Evolutionary conservation across 2,329 filamentous ascomycete genomes (phyloP).

Genomic region (Aureobasidium lini): DNA sequence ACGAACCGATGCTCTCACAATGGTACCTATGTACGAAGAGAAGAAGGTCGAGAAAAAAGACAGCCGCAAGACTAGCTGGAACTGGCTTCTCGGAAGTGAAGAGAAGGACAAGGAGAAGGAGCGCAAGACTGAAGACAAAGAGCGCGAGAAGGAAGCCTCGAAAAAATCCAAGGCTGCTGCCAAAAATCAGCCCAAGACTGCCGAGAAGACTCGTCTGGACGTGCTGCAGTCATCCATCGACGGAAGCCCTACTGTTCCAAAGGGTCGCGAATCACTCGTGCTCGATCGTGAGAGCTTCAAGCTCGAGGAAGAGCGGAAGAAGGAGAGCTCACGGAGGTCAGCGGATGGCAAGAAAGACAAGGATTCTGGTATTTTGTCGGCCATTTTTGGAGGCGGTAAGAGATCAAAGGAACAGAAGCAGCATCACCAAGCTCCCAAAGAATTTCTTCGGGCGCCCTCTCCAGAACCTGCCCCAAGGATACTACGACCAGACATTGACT

Average conservation of each 20-base stretch:
- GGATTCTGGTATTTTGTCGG: conserved; percentile 69
- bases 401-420: conserved; percentile 49
- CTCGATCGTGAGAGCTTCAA: conserved; percentile 71
- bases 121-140: conserved; percentile 12
- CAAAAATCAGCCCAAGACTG: conserved; percentile 46
- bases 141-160: conserved; percentile 15
- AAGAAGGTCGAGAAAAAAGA: conserved; percentile 66
- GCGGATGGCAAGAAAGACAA: conserved; percentile 74
- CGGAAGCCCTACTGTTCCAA: conserved; percentile 29
- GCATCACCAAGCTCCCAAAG: conserved; percentile 36
- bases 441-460: conserved; percentile 61
- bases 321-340: conserved; percentile 67
- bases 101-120: conserved; percentile 53
- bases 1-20: conserved; percentile 69
- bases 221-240: conserved; percentile 85
- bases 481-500: conserved; percentile 81
- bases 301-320: conserved; percentile 74
- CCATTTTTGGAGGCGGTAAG: conserved; percentile 83
- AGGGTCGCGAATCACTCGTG: conserved; percentile 72
- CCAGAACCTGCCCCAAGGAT: conserved; percentile 70
- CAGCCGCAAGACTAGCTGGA: conserved; percentile 73
- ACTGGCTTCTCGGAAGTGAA: conserved; percentile 63
- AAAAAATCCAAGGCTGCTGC: conserved; percentile 16
- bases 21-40: conserved; percentile 68
- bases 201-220: conserved; percentile 75